Percentiles rank a stretch among this genome's conserved stretches.
These are phyloP conservation scores for Reticulascus tulasneorum DNA, from an alignment of 2,329 filamentous ascomycete genomes.

Conservation along the genomic window DNA sequence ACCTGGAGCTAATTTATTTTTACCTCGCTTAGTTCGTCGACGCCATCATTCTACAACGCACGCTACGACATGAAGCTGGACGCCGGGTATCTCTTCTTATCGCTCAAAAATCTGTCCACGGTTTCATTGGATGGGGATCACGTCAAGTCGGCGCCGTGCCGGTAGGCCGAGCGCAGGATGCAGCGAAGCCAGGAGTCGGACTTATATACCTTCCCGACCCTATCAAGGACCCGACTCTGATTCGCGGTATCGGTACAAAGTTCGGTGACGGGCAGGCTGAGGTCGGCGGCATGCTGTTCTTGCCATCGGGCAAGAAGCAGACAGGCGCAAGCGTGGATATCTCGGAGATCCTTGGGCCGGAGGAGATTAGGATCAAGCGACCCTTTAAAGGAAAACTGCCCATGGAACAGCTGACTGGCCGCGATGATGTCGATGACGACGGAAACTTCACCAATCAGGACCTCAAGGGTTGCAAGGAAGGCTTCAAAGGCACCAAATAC, in stretches of 20 bases:
- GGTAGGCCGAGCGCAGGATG: conserved; percentile 89
- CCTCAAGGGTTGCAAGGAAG: conserved; percentile 49
- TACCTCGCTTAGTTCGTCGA: conserved; percentile 74
- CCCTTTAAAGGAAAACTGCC: conserved; percentile 75
- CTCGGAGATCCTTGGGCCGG: conserved; percentile 70
- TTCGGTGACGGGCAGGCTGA: conserved; percentile 72
- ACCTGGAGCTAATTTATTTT: conserved; percentile 7
- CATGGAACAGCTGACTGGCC: conserved; percentile 76
- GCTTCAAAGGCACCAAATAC: conserved; percentile 75
- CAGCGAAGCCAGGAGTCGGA: conserved; percentile 73
- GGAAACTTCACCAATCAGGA: conserved; percentile 58
- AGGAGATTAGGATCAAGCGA: conserved; percentile 83
- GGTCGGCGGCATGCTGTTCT: conserved; percentile 76
- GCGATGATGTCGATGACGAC: conserved; percentile 65
- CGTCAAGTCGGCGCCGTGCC: conserved; percentile 83
- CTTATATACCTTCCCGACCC: conserved; percentile 87
- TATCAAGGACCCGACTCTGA: conserved; percentile 73
- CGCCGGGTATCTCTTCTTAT: conserved; percentile 90
- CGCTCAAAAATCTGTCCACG: conserved; percentile 90
- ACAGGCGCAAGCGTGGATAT: conserved; percentile 80
- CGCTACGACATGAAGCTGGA: conserved; percentile 78
- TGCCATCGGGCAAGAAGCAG: conserved; percentile 77
- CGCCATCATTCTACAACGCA: conserved; percentile 87
- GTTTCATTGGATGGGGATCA: conserved; percentile 87
- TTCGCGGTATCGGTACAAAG: conserved; percentile 75